Base-by-base conservation (phyloP, 495 filamentous ascomycete species). In the Darksidea phi region DNA sequence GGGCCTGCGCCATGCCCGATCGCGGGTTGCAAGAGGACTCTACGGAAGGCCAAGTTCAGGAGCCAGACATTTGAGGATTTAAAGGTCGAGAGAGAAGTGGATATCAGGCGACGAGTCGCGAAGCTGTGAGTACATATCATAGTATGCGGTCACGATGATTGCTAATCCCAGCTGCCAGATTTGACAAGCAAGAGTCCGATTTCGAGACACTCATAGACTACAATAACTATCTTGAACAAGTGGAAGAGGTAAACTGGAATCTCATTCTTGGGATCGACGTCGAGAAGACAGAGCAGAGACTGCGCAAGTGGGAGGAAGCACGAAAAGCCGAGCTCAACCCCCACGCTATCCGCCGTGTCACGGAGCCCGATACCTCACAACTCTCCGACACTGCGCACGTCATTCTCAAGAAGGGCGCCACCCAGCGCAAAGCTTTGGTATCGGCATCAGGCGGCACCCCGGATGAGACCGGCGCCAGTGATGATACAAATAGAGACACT, bases 141-240 rank as follows among this genome's bases (percentile, higher is more conserved):
- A 49, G 21, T 6, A 11, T 17, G 15, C 12, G 7, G 46, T 17
- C 37, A 17, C 7, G 10, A 11, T 2, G 1, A 1, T 3, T 20
- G 20, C 24, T 28, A 62, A 26, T 43, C 3, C 4, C 3, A 32
- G 23, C 24, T 25, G 34, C 21, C 10, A 67, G 54, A 28, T 91
- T 97, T 75, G 97, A 98, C 76, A 83, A 86, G 63, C 81, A 84
- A 10, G 84, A 95, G 77, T 89, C 95, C 58, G 95, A 99, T 72
- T 99, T 97, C 69, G 84, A 89, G 65, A 84, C 81, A 0, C 80
- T 95, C 58, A 77, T 79, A 41, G 87, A 85, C 62, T 97, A 86
- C 76, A 96, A 97, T 75, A 86, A 97, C 73, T 97, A 97, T 76
- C 84, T 97, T 25, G 90, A 97, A 73, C 85, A 89, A 65, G 89